Evolutionary conservation across 331 rosid species (phyloP).

Genomic region (Malus hybrid): DNA sequence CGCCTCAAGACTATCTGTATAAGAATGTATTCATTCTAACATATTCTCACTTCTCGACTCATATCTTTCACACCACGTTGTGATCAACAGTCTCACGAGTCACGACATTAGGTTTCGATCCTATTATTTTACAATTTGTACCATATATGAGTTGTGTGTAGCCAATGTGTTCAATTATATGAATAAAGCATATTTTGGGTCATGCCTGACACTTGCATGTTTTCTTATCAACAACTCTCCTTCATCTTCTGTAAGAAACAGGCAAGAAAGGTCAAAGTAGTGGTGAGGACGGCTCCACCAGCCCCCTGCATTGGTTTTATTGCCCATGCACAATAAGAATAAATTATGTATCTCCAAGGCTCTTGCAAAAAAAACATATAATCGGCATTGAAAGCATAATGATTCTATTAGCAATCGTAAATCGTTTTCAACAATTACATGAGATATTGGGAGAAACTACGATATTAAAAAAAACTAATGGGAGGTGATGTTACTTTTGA

Average conservation of each 20-base stretch:
- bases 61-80: not conserved
- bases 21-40: no score
- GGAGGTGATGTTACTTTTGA: not conserved
- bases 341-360: no score
- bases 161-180: not conserved
- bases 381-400: not conserved
- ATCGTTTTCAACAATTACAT: no score
- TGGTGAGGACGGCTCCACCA: no score
- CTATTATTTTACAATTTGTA: not conserved
- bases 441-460: no score
- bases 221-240: not conserved
- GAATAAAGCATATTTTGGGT: not conserved
- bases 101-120: not conserved
- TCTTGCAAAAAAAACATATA: no score
- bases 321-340: no score
- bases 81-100: no score
- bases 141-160: not conserved
- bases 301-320: no score
- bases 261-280: not conserved
- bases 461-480: no score
- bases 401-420: not conserved
- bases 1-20: not conserved
- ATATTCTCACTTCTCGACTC: no score
- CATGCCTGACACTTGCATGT: not conserved
- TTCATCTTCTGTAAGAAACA: not conserved